phyloP scores from a whole-genome alignment of 768 basidiomycete species.

The Tricholoma matsutake region DNA sequence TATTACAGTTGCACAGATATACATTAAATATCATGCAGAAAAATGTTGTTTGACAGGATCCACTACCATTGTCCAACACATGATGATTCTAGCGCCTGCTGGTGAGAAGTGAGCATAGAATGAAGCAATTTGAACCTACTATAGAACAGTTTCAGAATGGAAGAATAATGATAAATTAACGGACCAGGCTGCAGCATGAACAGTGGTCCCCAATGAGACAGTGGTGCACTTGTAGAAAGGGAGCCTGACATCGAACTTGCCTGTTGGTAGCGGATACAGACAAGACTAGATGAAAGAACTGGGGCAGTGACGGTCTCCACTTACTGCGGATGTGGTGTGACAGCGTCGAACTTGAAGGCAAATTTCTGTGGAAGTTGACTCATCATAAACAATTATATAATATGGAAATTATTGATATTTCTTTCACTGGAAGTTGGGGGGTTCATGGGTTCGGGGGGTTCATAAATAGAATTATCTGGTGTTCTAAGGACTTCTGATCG shows the following conservation, averaged over 20 bases:
- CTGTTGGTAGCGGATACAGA: no score
- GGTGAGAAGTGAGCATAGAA: background rate
- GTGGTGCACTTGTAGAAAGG: background rate
- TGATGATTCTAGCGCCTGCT: background rate
- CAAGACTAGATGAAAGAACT: no score
- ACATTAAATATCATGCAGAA: background rate
- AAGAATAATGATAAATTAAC: background rate
- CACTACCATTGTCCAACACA: background rate
- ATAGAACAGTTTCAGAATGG: background rate
- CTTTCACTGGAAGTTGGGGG: background rate
- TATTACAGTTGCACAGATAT: background rate
- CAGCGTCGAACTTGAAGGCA: no score
- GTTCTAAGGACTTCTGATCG: no score
- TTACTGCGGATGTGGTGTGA: no score
- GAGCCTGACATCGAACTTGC: background rate
- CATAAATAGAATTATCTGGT: background rate
- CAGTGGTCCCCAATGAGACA: background rate
- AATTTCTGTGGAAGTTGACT: no score
- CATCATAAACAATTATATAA: background rate
- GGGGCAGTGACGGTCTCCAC: no score
- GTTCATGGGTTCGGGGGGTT: background rate
- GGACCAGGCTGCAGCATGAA: background rate
- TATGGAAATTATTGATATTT: background rate
- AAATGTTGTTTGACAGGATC: background rate
- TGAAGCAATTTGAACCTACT: background rate